Percentiles rank a stretch among this genome's conserved stretches.
Evolutionary conservation across 2,329 filamentous ascomycete species (phyloP).

Genomic region (Penicillium sp.): DNA sequence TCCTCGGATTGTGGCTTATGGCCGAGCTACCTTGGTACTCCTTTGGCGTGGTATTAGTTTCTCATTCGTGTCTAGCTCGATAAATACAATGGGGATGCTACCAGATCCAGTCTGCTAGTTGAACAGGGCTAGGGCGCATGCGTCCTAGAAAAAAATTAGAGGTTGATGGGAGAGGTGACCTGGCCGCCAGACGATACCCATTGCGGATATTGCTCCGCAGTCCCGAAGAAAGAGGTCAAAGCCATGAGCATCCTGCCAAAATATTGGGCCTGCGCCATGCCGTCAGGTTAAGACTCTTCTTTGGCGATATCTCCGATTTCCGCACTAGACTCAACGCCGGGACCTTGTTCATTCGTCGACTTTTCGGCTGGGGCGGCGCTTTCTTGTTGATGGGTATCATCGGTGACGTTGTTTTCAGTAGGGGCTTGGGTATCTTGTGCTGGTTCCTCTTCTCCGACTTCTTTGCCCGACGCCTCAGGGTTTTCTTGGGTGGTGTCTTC

Average conservation of each 20-base stretch:
- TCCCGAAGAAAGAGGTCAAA: slow-evolving; percentile 12
- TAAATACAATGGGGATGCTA: neutral
- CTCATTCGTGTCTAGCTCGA: neutral
- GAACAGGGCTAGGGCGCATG: neutral
- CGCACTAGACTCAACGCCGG: slow-evolving; percentile 11
- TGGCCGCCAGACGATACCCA: slow-evolving; percentile 12
- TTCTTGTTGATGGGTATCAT: slow-evolving; percentile 4
- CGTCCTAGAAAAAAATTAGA: neutral
- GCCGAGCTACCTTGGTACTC: neutral
- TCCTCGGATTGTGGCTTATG: slow-evolving; percentile 13
- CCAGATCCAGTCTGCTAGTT: neutral
- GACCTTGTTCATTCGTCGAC: slow-evolving; percentile 3
- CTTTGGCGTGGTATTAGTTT: neutral
- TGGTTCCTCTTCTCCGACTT: neutral
- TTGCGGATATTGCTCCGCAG: slow-evolving; percentile 19
- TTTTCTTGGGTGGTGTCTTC: neutral
- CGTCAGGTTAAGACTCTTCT: slow-evolving; percentile 16
- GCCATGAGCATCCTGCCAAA: slow-evolving; percentile 7
- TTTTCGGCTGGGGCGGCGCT: slow-evolving; percentile 3
- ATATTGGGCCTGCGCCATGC: slow-evolving; percentile 2
- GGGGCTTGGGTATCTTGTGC: slow-evolving; percentile 1
- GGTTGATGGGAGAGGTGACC: neutral
- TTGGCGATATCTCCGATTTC: slow-evolving; percentile 9
- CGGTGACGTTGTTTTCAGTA: slow-evolving; percentile 8
- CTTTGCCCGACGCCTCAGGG: neutral